Percentiles rank a stretch among this genome's conserved stretches.
phyloP scores from a whole-genome alignment of 2,329 filamentous ascomycete species.

The Fusarium pseudograminearum region DNA sequence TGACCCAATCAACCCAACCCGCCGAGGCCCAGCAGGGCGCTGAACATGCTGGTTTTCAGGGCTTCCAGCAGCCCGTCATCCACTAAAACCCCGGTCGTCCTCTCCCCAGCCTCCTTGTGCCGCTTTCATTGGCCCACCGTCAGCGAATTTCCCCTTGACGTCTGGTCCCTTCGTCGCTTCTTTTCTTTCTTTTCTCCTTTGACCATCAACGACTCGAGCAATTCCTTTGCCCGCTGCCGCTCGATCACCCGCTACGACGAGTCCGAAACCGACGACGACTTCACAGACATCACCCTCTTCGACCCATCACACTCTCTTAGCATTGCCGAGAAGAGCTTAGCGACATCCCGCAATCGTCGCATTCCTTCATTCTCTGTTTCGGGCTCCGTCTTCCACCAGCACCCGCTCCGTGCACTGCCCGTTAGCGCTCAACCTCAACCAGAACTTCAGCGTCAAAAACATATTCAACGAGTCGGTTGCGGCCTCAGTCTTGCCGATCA shows the following conservation, averaged over 20 bases:
- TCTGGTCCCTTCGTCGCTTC: conserved; percentile 36
- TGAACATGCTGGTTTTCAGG: conserved; percentile 44
- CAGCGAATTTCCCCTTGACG: conserved; percentile 35
- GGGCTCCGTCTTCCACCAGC: conserved; percentile 30
- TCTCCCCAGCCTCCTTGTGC: conserved; percentile 20
- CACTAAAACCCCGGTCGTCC: conserved; percentile 29
- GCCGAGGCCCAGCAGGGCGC: conserved; percentile 13
- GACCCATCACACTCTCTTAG: conserved; percentile 3
- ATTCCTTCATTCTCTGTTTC: conserved; percentile 38
- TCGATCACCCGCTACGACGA: conserved; percentile 28
- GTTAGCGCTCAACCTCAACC: conserved; percentile 22
- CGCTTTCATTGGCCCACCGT: conserved; percentile 37
- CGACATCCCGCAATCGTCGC: conserved; percentile 28
- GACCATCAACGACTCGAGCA: conserved; percentile 44
- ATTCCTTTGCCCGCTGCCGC: conserved; percentile 32
- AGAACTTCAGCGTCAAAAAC: conserved; percentile 11
- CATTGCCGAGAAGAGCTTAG: conserved; percentile 25
- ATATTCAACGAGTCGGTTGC: conserved; percentile 17
- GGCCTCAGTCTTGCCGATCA: conserved; percentile 6
- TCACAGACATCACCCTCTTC: neutral
- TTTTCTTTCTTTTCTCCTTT: conserved; percentile 40
- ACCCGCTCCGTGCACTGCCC: conserved; percentile 32
- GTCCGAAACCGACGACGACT: conserved; percentile 10
- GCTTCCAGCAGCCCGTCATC: conserved; percentile 32
- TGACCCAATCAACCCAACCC: conserved; percentile 1